A percentile compares a stretch with the other conserved stretches of the same genome.
Conservation (phyloP, 768 basidiomycete species). For the Pleurotus tuoliensis region DNA sequence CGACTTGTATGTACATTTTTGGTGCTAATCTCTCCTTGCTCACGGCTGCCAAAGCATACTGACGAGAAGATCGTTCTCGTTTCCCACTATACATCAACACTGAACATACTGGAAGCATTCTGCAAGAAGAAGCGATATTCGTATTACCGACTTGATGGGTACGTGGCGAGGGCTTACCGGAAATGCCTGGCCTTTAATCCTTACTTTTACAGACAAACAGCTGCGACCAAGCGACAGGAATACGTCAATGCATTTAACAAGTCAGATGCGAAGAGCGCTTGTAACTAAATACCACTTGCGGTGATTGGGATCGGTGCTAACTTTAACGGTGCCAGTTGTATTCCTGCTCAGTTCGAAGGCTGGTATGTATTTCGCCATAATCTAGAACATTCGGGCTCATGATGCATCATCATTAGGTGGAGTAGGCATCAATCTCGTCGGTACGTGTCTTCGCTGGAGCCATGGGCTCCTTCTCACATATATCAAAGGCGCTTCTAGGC, state of each 20-base stretch:
- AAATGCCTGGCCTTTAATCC: background rate
- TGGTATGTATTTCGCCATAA: conserved; percentile 24
- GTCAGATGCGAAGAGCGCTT: conserved; percentile 64
- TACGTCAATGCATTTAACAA: conserved; percentile 89
- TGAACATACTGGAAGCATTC: conserved; percentile 86
- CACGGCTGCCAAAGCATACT: conserved; percentile 45
- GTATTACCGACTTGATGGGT: conserved; percentile 88
- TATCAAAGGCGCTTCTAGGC: conserved; percentile 64
- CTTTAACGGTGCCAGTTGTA: conserved; percentile 49
- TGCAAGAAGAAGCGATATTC: conserved; percentile 76
- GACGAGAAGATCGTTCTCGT: conserved; percentile 95
- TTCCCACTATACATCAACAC: conserved; percentile 94
- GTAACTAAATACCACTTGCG: conserved; percentile 35
- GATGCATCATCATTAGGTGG: conserved; percentile 50
- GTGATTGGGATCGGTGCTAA: background rate
- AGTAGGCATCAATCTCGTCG: conserved; percentile 89
- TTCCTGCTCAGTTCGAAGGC: conserved; percentile 95
- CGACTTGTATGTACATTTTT: conserved; percentile 39
- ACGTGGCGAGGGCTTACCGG: conserved; percentile 10
- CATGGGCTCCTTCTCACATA: background rate
- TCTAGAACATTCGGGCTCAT: too few relatives aligned
- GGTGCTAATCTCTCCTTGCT: background rate
- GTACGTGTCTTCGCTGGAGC: conserved; percentile 26
- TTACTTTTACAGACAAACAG: conserved; percentile 55
- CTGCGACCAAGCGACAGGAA: conserved; percentile 74